Conservation (phyloP, 805 yeast species). For the Saturnispora galanensis region DNA sequence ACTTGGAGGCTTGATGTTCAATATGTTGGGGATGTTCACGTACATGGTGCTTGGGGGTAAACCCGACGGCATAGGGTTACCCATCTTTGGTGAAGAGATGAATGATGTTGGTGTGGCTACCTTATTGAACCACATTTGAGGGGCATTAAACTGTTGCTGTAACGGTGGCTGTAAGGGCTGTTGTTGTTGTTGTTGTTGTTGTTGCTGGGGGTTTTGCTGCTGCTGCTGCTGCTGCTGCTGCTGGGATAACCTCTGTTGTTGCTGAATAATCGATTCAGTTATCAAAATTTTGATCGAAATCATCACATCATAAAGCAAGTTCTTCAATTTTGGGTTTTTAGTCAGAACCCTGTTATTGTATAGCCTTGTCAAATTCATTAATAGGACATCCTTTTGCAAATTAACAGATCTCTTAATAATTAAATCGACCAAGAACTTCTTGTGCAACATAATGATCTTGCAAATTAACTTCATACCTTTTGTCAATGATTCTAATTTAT, state of each 20-base stretch:
- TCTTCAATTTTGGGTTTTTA: conserved; percentile 39
- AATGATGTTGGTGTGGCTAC: background rate
- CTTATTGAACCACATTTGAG: conserved; percentile 14
- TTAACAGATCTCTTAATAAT: conserved; percentile 32
- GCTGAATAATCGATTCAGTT: conserved; percentile 20
- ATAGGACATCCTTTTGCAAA: conserved; percentile 35
- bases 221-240: conserved; percentile 5
- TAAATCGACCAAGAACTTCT: conserved; percentile 37
- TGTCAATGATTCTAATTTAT: conserved; percentile 16
- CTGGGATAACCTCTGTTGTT: conserved; percentile 8
- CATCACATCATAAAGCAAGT: conserved; percentile 49
- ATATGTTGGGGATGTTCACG: conserved; percentile 13
- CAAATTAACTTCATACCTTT: conserved; percentile 37
- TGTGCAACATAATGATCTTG: conserved; percentile 50
- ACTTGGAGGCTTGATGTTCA: conserved; percentile 26
- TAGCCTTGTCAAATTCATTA: conserved; percentile 37
- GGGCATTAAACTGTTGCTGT: background rate
- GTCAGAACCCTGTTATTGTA: conserved; percentile 36
- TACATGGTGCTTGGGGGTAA: conserved; percentile 5
- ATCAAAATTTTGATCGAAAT: conserved; percentile 38
- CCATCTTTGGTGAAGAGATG: conserved; percentile 2
- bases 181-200: conserved; percentile 7
- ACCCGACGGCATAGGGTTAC: background rate
- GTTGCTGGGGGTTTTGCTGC: background rate
- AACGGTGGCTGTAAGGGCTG: conserved; percentile 14